Evolutionary conservation across 768 basidiomycete genomes (phyloP).

Genomic region (Trametes maxima): DNA sequence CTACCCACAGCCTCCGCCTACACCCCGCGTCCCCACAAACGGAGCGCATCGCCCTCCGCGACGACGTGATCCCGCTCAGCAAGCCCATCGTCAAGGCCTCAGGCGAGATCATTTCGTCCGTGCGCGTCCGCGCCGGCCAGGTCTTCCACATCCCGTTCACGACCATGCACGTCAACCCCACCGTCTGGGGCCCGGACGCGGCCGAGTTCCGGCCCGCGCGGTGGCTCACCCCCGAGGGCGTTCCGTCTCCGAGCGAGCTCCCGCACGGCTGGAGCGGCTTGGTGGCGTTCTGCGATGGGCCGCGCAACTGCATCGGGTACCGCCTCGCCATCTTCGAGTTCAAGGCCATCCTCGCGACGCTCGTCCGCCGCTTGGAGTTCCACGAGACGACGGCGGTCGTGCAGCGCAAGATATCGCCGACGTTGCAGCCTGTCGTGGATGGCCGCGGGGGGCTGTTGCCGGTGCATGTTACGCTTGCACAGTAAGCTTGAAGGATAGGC

Average conservation of each 20-base stretch:
- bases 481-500: conserved; percentile 6
- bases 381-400: conserved; percentile 37
- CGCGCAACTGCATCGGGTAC: conserved; percentile 46
- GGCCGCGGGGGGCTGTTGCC: conserved; percentile 33
- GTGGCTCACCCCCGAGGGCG: conserved; percentile 37
- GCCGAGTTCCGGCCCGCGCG: conserved; percentile 42
- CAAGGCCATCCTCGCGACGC: conserved; percentile 42
- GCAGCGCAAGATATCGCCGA: conserved; percentile 37
- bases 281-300: conserved; percentile 45
- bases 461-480: conserved; percentile 27
- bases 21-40: conserved; percentile 44
- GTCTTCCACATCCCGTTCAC: conserved; percentile 34
- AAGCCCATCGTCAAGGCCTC: conserved; percentile 35
- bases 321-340: conserved; percentile 43
- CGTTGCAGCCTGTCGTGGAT: conserved; percentile 39
- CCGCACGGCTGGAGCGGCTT: conserved; percentile 42
- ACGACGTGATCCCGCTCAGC: conserved; percentile 46
- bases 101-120: conserved; percentile 30
- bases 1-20: conserved; percentile 39
- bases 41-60: conserved; percentile 42
- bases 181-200: conserved; percentile 41
- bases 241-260: conserved; percentile 33
- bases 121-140: conserved; percentile 42
- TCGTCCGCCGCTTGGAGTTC: conserved; percentile 42
- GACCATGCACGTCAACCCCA: conserved; percentile 36